Conservation (phyloP, 2,329 filamentous ascomycete species). For the Coniochaeta sp. region DNA sequence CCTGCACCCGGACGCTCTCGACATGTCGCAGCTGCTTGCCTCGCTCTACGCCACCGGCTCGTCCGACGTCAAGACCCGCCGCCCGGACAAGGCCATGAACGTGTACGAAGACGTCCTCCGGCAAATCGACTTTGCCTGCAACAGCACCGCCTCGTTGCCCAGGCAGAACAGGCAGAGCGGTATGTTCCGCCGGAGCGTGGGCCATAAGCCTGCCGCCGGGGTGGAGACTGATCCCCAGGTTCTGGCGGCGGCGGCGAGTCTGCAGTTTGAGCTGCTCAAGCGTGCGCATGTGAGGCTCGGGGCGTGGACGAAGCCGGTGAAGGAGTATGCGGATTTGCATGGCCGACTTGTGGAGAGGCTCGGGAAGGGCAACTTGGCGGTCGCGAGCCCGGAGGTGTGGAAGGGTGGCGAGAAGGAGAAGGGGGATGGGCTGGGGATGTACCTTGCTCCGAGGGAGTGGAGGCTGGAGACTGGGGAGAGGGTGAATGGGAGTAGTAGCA, state of each 20-base stretch:
- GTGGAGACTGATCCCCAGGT: constrained; percentile 1
- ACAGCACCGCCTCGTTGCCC: neutral
- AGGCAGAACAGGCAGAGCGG: neutral
- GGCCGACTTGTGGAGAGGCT: constrained; percentile 10
- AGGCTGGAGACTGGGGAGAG: constrained; percentile 4
- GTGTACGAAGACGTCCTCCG: constrained; percentile 21
- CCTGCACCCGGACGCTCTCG: constrained; percentile 19
- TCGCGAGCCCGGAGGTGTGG: constrained; percentile 15
- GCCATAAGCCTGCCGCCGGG: neutral
- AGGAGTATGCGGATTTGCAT: constrained; percentile 14
- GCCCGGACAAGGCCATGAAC: constrained; percentile 18
- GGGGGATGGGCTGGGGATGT: constrained; percentile 7
- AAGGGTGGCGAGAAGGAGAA: constrained; percentile 1
- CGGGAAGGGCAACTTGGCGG: constrained; percentile 7
- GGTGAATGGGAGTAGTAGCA: neutral
- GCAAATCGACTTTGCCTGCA: constrained; percentile 13
- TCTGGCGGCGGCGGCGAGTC: constrained; percentile 11
- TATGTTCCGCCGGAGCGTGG: neutral
- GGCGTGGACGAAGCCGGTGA: constrained; percentile 14
- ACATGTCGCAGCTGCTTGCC: constrained; percentile 19
- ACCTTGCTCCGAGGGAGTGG: constrained; percentile 10
- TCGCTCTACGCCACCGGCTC: constrained; percentile 16
- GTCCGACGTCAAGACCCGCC: constrained; percentile 2
- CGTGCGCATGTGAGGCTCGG: constrained; percentile 10
- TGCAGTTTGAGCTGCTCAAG: constrained; percentile 12